Evolutionary conservation across 148 eudicot species (phyloP), one percentile per base, ranked within the genome.

Genomic region (Diospyros lotus): DNA sequence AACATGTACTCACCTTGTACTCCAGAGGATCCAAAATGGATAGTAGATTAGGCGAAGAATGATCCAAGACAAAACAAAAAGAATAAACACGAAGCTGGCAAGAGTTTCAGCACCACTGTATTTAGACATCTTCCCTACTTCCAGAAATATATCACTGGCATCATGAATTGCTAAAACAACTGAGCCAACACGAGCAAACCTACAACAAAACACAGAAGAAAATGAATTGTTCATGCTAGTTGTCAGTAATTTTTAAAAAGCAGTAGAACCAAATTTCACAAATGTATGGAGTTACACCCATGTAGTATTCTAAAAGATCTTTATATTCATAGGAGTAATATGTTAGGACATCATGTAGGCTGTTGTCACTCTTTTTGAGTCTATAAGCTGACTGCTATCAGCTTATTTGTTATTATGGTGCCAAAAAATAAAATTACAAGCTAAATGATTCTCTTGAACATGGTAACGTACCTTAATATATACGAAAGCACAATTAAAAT

Each of bases 121-220:
- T 77, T 91, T 94, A 44, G 98, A 94, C 98, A 94, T 94, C 84
- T 94, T 94, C 63, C 98, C 98, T 9, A 89, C 74, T 85, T 94
- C 98, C 28, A 94, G 89, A 82, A 92, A 90, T 66, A 94, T 89
- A 58, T 94, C 98, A 78, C 93, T 94, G 38, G 97, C 97, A 83
- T 94, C 98, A 82, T 94, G 98, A 75, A 92, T 85, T 78, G 98
- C 98, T 76, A 94, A 83, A 71, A 94, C 87, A 75, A 94, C 82
- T 6, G 97, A 86, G 72, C 98, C 98, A 77, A 75, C 97, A 77
- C 98, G 98, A 64, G 86, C 83, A 82, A 94, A 94, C 80, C 98
- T 94, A 89, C 72, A 87, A 82, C 40, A 73, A 59, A 58, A 41
- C 67, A 64, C 41, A 66, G 67, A 66, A 62, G 67, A 28, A 64